Percentiles rank a stretch among this genome's conserved stretches.
Evolutionary conservation across 1,139 yeast genomes (phyloP).

Genomic region (Magnusiomyces suaveolens): DNA sequence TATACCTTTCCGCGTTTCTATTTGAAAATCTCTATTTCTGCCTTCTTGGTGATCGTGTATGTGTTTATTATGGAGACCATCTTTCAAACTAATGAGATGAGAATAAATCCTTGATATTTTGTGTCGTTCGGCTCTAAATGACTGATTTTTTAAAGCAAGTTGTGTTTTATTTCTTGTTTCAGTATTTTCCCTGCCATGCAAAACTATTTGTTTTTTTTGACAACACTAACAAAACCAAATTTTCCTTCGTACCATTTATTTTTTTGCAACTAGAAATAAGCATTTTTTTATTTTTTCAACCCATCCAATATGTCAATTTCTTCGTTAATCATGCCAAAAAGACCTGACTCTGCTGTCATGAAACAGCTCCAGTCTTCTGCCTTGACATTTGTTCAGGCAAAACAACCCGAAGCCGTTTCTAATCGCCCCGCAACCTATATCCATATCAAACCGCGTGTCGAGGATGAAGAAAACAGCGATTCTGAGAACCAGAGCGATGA

Average conservation of each 20-base stretch:
- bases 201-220: no score
- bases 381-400: constrained; percentile 48
- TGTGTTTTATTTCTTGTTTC: no score
- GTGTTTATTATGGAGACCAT: no score
- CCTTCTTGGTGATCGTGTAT: no score
- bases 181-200: no score
- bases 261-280: neutral
- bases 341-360: constrained; percentile 24
- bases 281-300: neutral
- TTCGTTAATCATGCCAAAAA: constrained; percentile 2
- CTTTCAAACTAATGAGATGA: no score
- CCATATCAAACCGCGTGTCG: constrained; percentile 18
- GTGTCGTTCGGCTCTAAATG: no score
- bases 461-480: constrained; percentile 5
- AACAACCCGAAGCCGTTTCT: constrained; percentile 34
- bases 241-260: neutral
- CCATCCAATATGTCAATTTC: constrained; percentile 1
- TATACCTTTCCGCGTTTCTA: no score
- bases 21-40: no score
- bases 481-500: constrained; percentile 5
- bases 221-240: no score
- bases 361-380: constrained; percentile 54
- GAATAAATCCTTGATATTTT: no score
- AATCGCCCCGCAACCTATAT: constrained; percentile 19
- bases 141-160: no score